A percentile compares a stretch with the other conserved stretches of the same genome.
Conservation (phyloP, 1,284 basidiomycete species). For the Anthracocystis walkeri region DNA sequence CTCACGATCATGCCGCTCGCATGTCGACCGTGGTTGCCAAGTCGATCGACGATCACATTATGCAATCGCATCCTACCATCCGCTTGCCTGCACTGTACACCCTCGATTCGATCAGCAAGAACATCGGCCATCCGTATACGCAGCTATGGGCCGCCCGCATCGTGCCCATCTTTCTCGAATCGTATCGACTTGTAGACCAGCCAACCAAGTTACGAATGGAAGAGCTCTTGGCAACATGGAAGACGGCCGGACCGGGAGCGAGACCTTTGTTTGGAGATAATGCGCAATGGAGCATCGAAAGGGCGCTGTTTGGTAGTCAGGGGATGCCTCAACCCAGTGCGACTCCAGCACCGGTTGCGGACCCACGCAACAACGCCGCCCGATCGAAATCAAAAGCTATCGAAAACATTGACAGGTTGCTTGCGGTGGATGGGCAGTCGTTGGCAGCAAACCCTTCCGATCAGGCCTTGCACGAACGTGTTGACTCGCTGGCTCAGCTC, state of each 20-base stretch:
- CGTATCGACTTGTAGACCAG: conserved; percentile 67
- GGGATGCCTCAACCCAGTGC: conserved; percentile 47
- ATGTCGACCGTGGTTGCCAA: conserved; percentile 85
- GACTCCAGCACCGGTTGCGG: conserved; percentile 18
- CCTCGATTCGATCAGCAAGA: conserved; percentile 83
- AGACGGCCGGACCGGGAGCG: conserved; percentile 54
- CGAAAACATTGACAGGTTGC: conserved; percentile 60
- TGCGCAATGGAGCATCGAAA: conserved; percentile 64
- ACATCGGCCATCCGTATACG: conserved; percentile 66
- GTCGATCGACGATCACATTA: conserved; percentile 87
- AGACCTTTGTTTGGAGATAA: conserved; percentile 61
- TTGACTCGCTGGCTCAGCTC: conserved; percentile 73
- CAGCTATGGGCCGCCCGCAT: conserved; percentile 62
- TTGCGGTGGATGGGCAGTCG: conserved; percentile 55
- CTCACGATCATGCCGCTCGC: conserved; percentile 83
- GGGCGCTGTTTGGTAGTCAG: conserved; percentile 60
- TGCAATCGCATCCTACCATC: conserved; percentile 77
- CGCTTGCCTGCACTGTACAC: conserved; percentile 95
- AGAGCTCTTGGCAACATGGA: conserved; percentile 67
- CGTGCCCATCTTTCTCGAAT: conserved; percentile 63
- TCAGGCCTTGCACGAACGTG: conserved; percentile 35
- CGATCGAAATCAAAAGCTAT: conserved; percentile 51
- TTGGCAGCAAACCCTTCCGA: conserved; percentile 50
- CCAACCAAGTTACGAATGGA: conserved; percentile 65
- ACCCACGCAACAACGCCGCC: conserved; percentile 25